Conservation (phyloP, 176 grass and related monocot genomes). For the Paspalum vaginatum region DNA sequence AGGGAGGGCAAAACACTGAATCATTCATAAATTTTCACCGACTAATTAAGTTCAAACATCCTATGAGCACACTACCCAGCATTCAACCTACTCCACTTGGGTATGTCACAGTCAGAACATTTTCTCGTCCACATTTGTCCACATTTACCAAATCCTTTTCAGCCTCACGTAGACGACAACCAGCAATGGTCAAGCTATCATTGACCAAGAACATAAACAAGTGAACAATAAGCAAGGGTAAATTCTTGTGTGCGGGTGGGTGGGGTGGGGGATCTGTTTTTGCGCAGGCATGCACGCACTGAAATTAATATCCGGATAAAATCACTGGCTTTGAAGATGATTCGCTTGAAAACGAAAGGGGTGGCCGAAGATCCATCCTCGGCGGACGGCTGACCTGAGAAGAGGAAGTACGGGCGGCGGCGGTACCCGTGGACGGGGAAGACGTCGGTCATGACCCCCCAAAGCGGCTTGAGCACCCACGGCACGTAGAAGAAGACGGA, state of each 20-base stretch:
- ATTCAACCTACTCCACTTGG: conserved; percentile 27
- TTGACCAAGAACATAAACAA: background rate
- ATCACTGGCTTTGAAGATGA: background rate
- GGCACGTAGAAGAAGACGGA: conserved; percentile 71
- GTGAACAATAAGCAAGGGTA: background rate
- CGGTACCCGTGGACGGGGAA: conserved; percentile 78
- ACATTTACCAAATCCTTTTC: conserved; percentile 5
- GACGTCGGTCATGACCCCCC: conserved; percentile 88
- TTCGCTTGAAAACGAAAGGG: background rate
- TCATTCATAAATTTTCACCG: background rate
- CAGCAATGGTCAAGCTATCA: background rate
- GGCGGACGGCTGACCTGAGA: conserved; percentile 57
- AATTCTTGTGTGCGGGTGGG: background rate
- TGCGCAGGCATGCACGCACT: background rate
- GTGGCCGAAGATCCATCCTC: background rate
- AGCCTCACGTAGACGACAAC: background rate
- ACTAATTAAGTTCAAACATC: conserved; percentile 8
- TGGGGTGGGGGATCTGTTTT: background rate
- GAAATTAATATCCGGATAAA: conserved; percentile 23
- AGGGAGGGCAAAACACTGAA: background rate
- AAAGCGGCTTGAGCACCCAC: conserved; percentile 88
- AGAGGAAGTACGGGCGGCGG: conserved; percentile 84
- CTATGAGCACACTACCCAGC: background rate
- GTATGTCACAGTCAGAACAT: background rate
- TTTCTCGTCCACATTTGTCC: conserved; percentile 2